Base-by-base conservation (phyloP, 139 green algal species). In the Picochlorum sp. region DNA sequence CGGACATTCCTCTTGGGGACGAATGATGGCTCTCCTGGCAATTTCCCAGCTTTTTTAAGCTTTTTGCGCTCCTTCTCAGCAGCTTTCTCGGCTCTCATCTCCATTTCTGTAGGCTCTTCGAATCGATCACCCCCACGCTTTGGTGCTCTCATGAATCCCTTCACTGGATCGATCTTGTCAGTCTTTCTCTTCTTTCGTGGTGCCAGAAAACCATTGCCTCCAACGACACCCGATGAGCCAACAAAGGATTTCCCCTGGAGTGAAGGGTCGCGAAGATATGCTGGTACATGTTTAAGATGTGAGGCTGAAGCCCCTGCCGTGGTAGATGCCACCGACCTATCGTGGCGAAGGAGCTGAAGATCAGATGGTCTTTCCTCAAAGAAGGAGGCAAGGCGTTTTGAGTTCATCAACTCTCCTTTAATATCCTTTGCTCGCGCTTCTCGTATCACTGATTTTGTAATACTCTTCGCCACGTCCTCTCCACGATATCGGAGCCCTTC, bases 321-420 rank as follows among this genome's bases (percentile, higher is more conserved):
- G 9, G 47, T 34, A 24, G 63, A 18, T 45, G 57, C 34, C 45
- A 93, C 77, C 15, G 79, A 67, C 62, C 82, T 82, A 83, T 96
- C 90, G 69, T 96, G 90, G 8, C 82, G 71, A 49, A 96, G 79
- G 56, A 96, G 70, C 63, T 79, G 70, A 26, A 84, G 56, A 58
- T 86, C 76, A 41, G 62, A 60, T 6, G 83, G 83, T 71, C 95
- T 86, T 58, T 88, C 82, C 67, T 95, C 82, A 63, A 96, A 96
- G 73, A 95, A 91, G 1, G 84, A 72, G 21, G 87, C 78, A 31
- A 92, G 65, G 45, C 80, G 66, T 67, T 88, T 62, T 4, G 67
- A 81, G 84, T 97, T 97, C 63, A 97, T 83, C 75, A 97, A 74
- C 84, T 97, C 91, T 31, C 78, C 62, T 63, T 84, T 84, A 15